A percentile compares a stretch with the other conserved stretches of the same genome.
Conservation (phyloP, 2,329 filamentous ascomycete species). For the Passalora sequoiae region DNA sequence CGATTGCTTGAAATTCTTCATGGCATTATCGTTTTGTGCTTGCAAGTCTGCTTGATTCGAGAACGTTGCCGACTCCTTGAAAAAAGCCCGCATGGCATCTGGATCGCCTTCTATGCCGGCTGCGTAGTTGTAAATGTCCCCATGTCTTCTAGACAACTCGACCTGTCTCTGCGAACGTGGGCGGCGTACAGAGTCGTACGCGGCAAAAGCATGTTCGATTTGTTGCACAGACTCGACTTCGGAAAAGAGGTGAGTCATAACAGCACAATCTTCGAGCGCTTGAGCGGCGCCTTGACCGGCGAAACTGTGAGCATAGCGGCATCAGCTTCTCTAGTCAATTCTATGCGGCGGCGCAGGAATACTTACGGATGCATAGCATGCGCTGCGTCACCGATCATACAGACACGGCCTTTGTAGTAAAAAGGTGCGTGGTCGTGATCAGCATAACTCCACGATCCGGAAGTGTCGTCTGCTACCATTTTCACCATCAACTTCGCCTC, state of each 20-base stretch:
- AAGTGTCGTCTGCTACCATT: conserved; percentile 27
- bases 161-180: conserved; percentile 30
- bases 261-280: conserved; percentile 37
- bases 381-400: conserved; percentile 38
- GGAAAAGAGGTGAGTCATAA: conserved; percentile 25
- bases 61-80: conserved; percentile 29
- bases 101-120: conserved; percentile 30
- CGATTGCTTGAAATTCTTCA: conserved; percentile 10
- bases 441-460: conserved; percentile 29
- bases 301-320: conserved; percentile 16
- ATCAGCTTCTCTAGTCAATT: too few relatives aligned
- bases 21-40: conserved; percentile 30
- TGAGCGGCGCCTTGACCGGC: conserved; percentile 37
- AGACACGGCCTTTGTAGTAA: conserved; percentile 28
- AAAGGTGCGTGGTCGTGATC: conserved; percentile 34
- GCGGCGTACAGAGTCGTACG: conserved; percentile 28
- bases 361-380: conserved; percentile 30
- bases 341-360: too few relatives aligned
- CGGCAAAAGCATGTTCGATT: conserved; percentile 25
- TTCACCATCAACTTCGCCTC: conserved; percentile 28
- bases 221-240: conserved; percentile 14
- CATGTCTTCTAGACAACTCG: conserved; percentile 30
- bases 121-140: conserved; percentile 30
- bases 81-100: conserved; percentile 29
- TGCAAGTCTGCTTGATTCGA: conserved; percentile 31